Conservation (phyloP, 306 rosid genomes). For the Pueraria montana region DNA sequence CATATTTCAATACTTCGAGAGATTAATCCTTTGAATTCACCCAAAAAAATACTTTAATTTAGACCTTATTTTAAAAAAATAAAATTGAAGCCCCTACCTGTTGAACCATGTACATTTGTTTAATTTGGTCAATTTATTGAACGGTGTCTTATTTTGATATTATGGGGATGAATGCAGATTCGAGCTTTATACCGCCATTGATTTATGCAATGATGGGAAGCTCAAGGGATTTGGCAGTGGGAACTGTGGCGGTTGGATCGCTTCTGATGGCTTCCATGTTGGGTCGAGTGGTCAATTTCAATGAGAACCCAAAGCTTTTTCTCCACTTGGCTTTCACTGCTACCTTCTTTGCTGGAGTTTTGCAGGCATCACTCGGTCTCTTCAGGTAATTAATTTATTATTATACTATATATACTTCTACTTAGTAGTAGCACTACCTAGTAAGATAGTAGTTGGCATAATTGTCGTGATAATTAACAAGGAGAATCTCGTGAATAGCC, state of each 20-base stretch:
- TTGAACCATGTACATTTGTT: background rate
- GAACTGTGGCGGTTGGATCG: constrained; percentile 65
- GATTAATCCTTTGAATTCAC: too few relatives aligned
- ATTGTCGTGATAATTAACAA: too few relatives aligned
- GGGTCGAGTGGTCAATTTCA: constrained; percentile 45
- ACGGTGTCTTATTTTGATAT: background rate
- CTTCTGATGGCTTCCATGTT: constrained; percentile 59
- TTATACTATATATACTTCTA: background rate
- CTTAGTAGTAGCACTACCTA: too few relatives aligned
- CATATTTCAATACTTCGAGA: too few relatives aligned
- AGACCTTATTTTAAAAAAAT: background rate
- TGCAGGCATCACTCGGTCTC: constrained; percentile 82
- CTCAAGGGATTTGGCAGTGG: constrained; percentile 64
- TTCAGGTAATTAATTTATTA: constrained; percentile 69
- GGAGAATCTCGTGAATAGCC: background rate
- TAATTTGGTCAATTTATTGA: background rate
- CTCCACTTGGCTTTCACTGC: constrained; percentile 96
- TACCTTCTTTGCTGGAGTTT: constrained; percentile 85
- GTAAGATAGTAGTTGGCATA: too few relatives aligned
- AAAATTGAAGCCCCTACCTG: background rate
- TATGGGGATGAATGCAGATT: constrained; percentile 48
- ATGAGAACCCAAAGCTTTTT: constrained; percentile 69
- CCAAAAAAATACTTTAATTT: background rate
- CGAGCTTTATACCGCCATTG: constrained; percentile 63
- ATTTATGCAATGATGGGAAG: constrained; percentile 68